A percentile compares a stretch with the other conserved stretches of the same genome.
These are phyloP conservation scores for Solanum paucissectum DNA, from an alignment of 257 asterid genomes.

Conservation along the genomic window DNA sequence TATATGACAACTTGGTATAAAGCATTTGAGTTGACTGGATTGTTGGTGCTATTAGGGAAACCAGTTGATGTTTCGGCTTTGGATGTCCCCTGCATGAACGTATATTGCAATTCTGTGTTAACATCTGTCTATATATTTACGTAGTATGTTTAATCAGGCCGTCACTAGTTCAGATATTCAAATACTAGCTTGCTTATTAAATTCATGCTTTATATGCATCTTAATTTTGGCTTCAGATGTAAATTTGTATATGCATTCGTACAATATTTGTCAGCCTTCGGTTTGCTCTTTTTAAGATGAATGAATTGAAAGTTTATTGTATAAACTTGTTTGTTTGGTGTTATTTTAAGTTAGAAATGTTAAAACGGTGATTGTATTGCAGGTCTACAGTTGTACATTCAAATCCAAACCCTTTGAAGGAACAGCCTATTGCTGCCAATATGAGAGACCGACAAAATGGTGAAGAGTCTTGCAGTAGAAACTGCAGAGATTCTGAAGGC, in stretches of 20 bases:
- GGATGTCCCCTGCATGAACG: not conserved
- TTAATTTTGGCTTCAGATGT: not conserved
- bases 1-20: not conserved
- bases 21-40: not conserved
- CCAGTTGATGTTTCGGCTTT: not conserved
- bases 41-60: not conserved
- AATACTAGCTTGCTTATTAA: not conserved
- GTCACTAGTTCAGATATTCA: not conserved
- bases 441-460: constrained; percentile 31
- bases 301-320: not conserved
- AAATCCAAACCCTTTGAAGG: constrained; percentile 35
- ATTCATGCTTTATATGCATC: not conserved
- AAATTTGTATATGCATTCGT: not conserved
- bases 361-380: not conserved
- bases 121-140: not conserved
- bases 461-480: constrained; percentile 41
- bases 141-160: not conserved
- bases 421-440: constrained; percentile 24
- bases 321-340: not conserved
- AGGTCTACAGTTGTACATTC: constrained; percentile 77
- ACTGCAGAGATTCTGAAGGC: constrained; percentile 36
- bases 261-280: not conserved
- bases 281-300: not conserved
- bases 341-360: not conserved
- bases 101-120: not conserved